Percentiles rank a stretch among this genome's conserved stretches.
phyloP scores from a whole-genome alignment of 2,329 filamentous ascomycete species.

The Fusarium nanum region DNA sequence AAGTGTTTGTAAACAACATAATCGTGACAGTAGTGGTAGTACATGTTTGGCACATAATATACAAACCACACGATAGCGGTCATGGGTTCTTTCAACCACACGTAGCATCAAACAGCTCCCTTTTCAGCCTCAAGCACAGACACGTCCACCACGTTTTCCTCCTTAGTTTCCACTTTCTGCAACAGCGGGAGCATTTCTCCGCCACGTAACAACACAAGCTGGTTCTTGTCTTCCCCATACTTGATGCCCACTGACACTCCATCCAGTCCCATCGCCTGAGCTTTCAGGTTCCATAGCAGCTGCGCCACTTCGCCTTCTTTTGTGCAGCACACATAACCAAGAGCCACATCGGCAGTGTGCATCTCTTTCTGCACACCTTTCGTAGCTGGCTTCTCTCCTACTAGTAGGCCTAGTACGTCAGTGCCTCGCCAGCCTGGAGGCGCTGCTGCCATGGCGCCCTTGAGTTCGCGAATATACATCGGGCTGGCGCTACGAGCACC shows the following conservation, averaged over 20 bases:
- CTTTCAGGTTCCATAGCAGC: slow-evolving; percentile 77
- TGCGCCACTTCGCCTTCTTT: slow-evolving; percentile 69
- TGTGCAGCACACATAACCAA: slow-evolving; percentile 76
- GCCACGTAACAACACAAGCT: slow-evolving; percentile 64
- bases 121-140: slow-evolving; percentile 3
- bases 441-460: slow-evolving; percentile 80
- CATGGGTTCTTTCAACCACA: background rate
- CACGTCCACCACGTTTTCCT: slow-evolving; percentile 4
- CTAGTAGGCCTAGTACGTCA: slow-evolving; percentile 76
- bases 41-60: background rate
- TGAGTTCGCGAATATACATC: slow-evolving; percentile 76
- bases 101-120: background rate
- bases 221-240: slow-evolving; percentile 53
- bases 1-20: too few relatives aligned
- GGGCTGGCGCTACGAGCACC: slow-evolving; percentile 65
- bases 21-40: background rate
- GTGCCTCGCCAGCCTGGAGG: slow-evolving; percentile 77
- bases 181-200: slow-evolving; percentile 55
- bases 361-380: slow-evolving; percentile 82
- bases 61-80: background rate
- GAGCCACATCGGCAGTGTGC: slow-evolving; percentile 68
- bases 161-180: slow-evolving; percentile 4
- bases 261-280: slow-evolving; percentile 71
- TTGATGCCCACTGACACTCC: slow-evolving; percentile 65
- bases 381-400: slow-evolving; percentile 76